These are phyloP conservation scores for Mantamonas sphyraenae DNA, from an alignment of 78 protist genomes.

Conservation along the genomic window DNA sequence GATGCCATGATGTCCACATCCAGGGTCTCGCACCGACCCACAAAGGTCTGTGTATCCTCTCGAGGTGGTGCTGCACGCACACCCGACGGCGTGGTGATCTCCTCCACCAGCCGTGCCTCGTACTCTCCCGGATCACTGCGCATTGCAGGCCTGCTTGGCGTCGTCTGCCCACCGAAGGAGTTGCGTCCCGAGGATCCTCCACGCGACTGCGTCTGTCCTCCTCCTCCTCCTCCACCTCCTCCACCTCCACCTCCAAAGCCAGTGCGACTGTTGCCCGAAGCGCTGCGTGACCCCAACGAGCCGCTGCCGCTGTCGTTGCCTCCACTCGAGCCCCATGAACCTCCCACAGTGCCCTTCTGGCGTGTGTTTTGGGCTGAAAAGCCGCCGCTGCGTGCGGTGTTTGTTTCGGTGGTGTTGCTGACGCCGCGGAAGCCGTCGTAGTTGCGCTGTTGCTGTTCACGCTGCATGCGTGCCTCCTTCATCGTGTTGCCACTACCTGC, in stretches of 20 bases:
- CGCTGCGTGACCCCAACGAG: no score
- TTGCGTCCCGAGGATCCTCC: neutral
- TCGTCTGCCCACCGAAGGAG: neutral
- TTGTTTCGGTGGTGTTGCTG: neutral
- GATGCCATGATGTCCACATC: neutral
- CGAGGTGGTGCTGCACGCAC: slow-evolving; percentile 1
- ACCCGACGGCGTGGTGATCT: slow-evolving; percentile 7
- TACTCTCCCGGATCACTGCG: neutral
- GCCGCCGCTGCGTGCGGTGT: no score
- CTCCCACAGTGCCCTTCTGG: no score
- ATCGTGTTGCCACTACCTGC: neutral
- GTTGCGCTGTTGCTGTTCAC: slow-evolving; percentile 1
- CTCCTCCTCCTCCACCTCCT: neutral
- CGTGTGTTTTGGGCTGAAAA: no score
- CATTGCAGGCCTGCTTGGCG: neutral
- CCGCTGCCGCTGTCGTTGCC: no score
- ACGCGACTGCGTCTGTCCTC: neutral
- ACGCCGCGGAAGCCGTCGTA: neutral
- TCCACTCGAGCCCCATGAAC: no score
- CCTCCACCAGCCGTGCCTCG: slow-evolving; percentile 3
- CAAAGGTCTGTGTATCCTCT: neutral
- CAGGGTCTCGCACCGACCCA: neutral
- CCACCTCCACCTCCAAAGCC: no score
- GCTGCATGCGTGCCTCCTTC: neutral
- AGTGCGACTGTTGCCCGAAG: no score